These are phyloP conservation scores for Trichosporon sp. DNA, from an alignment of 1,284 basidiomycete species.

Conservation along the genomic window DNA sequence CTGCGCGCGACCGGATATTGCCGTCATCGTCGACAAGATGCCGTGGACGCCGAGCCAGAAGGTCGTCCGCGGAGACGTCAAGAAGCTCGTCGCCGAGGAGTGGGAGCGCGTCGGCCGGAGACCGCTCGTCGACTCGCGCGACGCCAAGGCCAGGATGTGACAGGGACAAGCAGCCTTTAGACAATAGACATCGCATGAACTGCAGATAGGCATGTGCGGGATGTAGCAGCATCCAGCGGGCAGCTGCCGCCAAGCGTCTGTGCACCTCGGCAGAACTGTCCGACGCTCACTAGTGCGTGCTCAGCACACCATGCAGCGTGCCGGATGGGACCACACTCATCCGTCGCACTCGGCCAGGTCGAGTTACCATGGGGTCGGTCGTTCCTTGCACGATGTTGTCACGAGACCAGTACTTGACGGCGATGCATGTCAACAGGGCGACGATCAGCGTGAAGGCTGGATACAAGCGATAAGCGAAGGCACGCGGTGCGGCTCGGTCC, in stretches of 20 bases:
- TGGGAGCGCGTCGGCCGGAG: slow-evolving; percentile 9
- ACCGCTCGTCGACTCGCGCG: slow-evolving; percentile 14
- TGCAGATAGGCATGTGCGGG: not conserved
- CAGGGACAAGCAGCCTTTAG: not conserved
- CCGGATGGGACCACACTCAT: too few species aligned
- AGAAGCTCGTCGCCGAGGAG: slow-evolving; percentile 7
- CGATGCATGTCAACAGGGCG: not conserved
- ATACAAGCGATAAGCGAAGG: not conserved
- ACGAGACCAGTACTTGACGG: not conserved
- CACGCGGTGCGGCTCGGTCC: not conserved
- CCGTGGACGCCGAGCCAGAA: slow-evolving; percentile 35
- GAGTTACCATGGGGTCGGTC: not conserved
- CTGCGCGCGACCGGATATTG: slow-evolving; percentile 10
- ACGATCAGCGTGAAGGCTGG: not conserved
- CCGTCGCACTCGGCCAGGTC: too few species aligned
- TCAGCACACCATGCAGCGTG: too few species aligned
- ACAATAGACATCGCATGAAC: not conserved
- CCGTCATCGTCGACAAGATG: slow-evolving; percentile 12
- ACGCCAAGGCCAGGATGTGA: not conserved
- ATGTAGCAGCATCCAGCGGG: not conserved
- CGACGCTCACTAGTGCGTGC: not conserved
- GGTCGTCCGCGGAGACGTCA: slow-evolving; percentile 35
- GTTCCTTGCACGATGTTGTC: not conserved
- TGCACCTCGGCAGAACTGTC: not conserved
- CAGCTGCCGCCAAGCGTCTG: not conserved